These are phyloP conservation scores for Pseudogymnoascus sp. DNA, from an alignment of 2,329 filamentous ascomycete species.

Conservation along the genomic window DNA sequence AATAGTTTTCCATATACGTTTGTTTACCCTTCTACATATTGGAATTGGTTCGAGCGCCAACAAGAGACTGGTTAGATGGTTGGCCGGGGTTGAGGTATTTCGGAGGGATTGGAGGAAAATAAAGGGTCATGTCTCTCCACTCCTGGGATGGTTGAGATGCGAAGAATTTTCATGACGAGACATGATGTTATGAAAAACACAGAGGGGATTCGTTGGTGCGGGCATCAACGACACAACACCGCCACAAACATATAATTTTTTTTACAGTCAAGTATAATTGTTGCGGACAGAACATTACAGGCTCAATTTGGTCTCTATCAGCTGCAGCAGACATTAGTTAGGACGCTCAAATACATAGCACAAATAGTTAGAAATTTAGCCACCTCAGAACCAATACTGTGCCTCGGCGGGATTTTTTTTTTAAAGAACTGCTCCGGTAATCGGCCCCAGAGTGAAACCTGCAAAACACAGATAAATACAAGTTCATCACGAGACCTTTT, in stretches of 20 bases:
- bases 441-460: not conserved
- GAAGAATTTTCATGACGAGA: not conserved
- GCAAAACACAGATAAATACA: not conserved
- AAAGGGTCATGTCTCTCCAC: not conserved
- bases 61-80: not conserved
- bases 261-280: slow-evolving; percentile 1
- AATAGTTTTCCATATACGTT: slow-evolving; percentile 2
- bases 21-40: not conserved
- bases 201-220: not conserved
- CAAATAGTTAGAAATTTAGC: not conserved
- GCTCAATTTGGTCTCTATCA: not conserved
- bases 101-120: not conserved
- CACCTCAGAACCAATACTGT: not conserved
- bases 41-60: not conserved
- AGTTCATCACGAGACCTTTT: not conserved
- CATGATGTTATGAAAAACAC: slow-evolving; percentile 2
- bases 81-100: not conserved
- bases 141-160: not conserved
- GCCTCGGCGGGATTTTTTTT: not conserved
- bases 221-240: not conserved
- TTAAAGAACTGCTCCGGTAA: not conserved
- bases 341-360: not conserved
- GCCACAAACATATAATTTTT: slow-evolving; percentile 3
- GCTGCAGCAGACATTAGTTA: not conserved
- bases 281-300: not conserved